phyloP scores from a whole-genome alignment of 2,329 filamentous ascomycete genomes.

The Madurella fahalii region DNA sequence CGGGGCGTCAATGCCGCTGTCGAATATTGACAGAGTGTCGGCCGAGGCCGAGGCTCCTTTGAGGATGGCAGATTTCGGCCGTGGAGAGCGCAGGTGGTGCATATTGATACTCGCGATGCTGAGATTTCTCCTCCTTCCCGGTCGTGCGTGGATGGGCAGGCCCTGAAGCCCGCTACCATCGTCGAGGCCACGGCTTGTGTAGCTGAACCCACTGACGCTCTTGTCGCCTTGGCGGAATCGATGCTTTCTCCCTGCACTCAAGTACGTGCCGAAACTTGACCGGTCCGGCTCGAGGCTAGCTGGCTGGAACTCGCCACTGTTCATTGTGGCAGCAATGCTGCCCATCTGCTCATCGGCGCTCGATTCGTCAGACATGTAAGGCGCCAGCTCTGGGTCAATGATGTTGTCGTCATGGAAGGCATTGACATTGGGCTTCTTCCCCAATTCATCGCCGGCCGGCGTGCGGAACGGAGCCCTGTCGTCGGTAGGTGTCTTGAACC shows the following conservation, averaged over 20 bases:
- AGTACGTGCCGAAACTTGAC: constrained; percentile 65
- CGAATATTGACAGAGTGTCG: constrained; percentile 47
- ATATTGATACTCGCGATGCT: constrained; percentile 73
- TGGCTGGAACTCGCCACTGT: constrained; percentile 61
- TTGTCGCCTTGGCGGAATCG: constrained; percentile 71
- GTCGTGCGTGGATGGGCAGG: constrained; percentile 56
- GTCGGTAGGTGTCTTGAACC: constrained; percentile 67
- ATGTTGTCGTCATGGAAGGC: constrained; percentile 99
- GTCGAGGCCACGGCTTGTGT: constrained; percentile 65
- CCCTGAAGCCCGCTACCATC: constrained; percentile 54
- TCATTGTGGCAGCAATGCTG: constrained; percentile 66
- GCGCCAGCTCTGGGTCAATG: constrained; percentile 91
- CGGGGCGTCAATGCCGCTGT: constrained; percentile 38
- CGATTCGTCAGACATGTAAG: constrained; percentile 93
- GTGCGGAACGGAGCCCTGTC: constrained; percentile 87
- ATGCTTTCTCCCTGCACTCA: constrained; percentile 71
- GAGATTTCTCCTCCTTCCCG: constrained; percentile 71
- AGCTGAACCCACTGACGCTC: constrained; percentile 66
- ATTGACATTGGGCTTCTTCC: constrained; percentile 64
- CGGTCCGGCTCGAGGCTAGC: constrained; percentile 71
- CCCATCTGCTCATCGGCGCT: constrained; percentile 90
- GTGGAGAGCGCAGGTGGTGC: constrained; percentile 68
- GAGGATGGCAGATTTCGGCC: constrained; percentile 55
- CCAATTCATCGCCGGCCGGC: constrained; percentile 60
- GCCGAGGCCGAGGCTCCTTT: constrained; percentile 52